Evolutionary conservation across 192 early-diverging fungal genomes (phyloP), one percentile per base, ranked within the genome.

Genomic region (Cetraspora pellucida): DNA sequence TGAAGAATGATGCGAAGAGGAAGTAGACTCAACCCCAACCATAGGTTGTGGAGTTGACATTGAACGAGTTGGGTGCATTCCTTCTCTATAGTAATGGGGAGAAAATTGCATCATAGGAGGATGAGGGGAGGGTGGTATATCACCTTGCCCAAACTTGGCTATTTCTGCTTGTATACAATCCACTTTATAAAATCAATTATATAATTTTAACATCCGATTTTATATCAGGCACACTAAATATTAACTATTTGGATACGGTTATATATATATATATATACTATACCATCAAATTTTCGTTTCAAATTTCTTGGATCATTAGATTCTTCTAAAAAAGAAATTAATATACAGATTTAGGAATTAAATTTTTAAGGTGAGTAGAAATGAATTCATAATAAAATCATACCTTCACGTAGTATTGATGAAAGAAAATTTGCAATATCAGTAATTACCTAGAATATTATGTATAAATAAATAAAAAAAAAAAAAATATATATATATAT

Each of bases 221-320:
- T 61, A 28, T 61, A 16, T 5, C 14, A 30, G 1, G 23, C 25
- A 23, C 23, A 14, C 16, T n/a, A 55, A 55, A 60, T 25, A 60
- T 11, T 11, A 60, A 30, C 10, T 19, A 64, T 30, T 11, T 4
- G n/a, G n/a, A n/a, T n/a, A n/a, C n/a, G n/a, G n/a, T n/a, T n/a
- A n/a, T n/a, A n/a, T n/a, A n/a, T n/a, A n/a, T n/a, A 64, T 65
- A 65, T 65, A 49, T n/a, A 71, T 27, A 37, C 37, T 50, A 46
- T 60, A 75, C 74, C 63, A 7, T 76, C 74, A 66, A 76, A 76
- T 76, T 76, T 76, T 66, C 74, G 58, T 21, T 75, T 60, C 17
- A 64, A 47, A 49, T 23, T 76, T 25, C 50, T 21, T 30, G 49
- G 61, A 54, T 64, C 49, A 17, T 60, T 43, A 28, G 9, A 17